These are phyloP conservation scores for Mollisiaceae sp. DNA, from an alignment of 2,329 filamentous ascomycete species.

Conservation along the genomic window DNA sequence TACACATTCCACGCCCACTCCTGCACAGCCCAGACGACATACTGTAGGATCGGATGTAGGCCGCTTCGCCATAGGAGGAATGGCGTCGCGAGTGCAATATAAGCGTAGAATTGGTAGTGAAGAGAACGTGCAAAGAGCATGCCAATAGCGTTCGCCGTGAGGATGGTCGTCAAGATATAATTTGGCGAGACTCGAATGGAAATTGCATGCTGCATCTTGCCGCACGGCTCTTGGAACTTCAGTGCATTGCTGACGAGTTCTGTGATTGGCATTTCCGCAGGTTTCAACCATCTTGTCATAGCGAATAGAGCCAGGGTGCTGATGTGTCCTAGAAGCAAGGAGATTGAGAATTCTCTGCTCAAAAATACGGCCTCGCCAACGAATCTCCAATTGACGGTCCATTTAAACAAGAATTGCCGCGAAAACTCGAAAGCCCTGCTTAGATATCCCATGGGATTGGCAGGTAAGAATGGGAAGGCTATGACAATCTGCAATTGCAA, in stretches of 20 bases:
- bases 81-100: slow-evolving; percentile 74
- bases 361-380: slow-evolving; percentile 84
- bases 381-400: slow-evolving; percentile 99
- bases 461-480: slow-evolving; percentile 69
- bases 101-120: slow-evolving; percentile 79
- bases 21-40: slow-evolving; percentile 65
- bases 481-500: slow-evolving; percentile 75
- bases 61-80: slow-evolving; percentile 71
- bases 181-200: slow-evolving; percentile 58
- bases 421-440: slow-evolving; percentile 88
- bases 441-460: slow-evolving; percentile 73
- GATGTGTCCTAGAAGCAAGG: slow-evolving; percentile 61
- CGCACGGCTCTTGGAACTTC: slow-evolving; percentile 42
- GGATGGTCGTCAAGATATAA: slow-evolving; percentile 66
- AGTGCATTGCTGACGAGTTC: slow-evolving; percentile 47
- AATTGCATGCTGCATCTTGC: slow-evolving; percentile 52
- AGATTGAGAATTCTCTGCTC: slow-evolving; percentile 63
- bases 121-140: slow-evolving; percentile 72
- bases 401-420: slow-evolving; percentile 91
- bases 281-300: slow-evolving; percentile 63
- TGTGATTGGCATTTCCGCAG: slow-evolving; percentile 55
- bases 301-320: slow-evolving; percentile 61
- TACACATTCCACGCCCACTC: slow-evolving; percentile 79
- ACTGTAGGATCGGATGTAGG: slow-evolving; percentile 62
- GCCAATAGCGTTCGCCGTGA: slow-evolving; percentile 68